phyloP scores from a whole-genome alignment of 306 rosid species.

The Casuarina glauca region DNA sequence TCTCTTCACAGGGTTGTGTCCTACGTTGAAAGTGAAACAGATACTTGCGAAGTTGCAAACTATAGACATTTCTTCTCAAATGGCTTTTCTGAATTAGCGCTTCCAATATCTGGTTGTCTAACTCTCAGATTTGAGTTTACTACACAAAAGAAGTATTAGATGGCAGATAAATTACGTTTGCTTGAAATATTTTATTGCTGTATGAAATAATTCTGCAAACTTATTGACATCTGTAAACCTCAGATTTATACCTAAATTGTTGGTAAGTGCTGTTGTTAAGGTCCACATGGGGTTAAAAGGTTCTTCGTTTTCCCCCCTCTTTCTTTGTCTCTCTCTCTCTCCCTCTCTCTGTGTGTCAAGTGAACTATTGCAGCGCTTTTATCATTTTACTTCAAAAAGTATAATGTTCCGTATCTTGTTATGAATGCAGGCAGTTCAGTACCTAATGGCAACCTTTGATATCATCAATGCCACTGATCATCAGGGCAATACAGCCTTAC shows the following conservation, averaged over 20 bases:
- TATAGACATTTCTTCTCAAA: not conserved
- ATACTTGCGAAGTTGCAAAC: not conserved
- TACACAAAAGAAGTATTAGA: not conserved
- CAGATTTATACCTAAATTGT: not conserved
- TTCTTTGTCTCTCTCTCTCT: not conserved
- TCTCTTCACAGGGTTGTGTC: not conserved
- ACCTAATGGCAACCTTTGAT: constrained; percentile 59
- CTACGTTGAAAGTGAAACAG: not conserved
- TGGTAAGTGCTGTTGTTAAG: not conserved
- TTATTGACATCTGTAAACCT: not conserved
- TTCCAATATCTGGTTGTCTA: not conserved
- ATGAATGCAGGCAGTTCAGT: constrained; percentile 65
- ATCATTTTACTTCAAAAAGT: not conserved
- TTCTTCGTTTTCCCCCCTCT: not conserved
- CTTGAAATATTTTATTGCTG: not conserved
- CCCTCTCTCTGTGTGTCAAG: not conserved
- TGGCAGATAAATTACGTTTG: not conserved
- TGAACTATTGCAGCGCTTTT: constrained; percentile 13
- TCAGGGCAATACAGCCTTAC: constrained; percentile 85
- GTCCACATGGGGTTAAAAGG: not conserved
- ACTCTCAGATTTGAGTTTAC: not conserved
- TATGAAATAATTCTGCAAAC: not conserved
- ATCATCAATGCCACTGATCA: constrained; percentile 66
- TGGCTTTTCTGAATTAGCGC: not conserved
- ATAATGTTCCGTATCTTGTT: constrained; percentile 2